Conservation (phyloP, 2,329 filamentous ascomycete species). For the Epichloe sp. region DNA sequence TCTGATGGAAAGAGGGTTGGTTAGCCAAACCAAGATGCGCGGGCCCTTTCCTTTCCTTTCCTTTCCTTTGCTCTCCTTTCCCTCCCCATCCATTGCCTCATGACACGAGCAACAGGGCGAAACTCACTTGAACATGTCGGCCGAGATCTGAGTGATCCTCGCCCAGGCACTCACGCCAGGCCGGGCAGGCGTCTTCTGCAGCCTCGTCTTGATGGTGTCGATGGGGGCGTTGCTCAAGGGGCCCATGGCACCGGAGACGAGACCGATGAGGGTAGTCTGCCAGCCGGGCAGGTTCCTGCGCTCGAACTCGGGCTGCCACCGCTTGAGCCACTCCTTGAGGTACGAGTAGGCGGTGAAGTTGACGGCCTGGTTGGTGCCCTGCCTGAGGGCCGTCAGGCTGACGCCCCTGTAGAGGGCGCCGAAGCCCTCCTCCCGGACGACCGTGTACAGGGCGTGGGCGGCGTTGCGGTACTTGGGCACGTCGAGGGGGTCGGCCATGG, state of each 20-base stretch:
- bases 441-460: conserved; percentile 69
- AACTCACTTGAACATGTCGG: conserved; percentile 66
- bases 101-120: not conserved
- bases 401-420: conserved; percentile 88
- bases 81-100: not conserved
- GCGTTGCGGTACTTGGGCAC: conserved; percentile 96
- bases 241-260: conserved; percentile 88
- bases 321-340: conserved; percentile 68
- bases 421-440: conserved; percentile 80
- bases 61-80: too few relatives aligned
- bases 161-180: conserved; percentile 68
- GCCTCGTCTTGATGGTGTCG: conserved; percentile 94
- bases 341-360: conserved; percentile 98
- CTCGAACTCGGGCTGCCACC: conserved; percentile 56
- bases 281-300: conserved; percentile 61
- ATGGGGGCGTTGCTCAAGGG: conserved; percentile 91
- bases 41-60: not conserved
- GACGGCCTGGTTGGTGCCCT: conserved; percentile 94
- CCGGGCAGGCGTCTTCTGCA: conserved; percentile 80
- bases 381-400: conserved; percentile 78
- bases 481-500: conserved; percentile 86
- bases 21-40: not conserved
- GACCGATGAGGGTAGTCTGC: conserved; percentile 82
- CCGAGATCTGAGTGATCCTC: conserved; percentile 66
- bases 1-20: conserved; percentile 28